These are phyloP conservation scores for Bruguiera gymnorhiza DNA, from an alignment of 345 rosid species.

Conservation along the genomic window DNA sequence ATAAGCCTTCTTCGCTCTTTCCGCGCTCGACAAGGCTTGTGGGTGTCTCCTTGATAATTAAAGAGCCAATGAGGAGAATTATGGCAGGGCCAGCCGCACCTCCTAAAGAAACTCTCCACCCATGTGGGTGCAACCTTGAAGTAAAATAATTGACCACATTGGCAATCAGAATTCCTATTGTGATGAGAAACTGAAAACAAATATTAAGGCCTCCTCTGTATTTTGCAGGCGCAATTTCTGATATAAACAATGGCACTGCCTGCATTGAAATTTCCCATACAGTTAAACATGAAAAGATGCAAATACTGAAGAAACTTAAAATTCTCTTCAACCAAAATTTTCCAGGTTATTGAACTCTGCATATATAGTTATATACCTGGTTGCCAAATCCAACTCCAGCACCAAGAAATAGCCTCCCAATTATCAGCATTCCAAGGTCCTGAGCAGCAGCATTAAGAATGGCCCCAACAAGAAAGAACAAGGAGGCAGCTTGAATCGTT, in stretches of 20 bases:
- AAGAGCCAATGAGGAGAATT: slow-evolving; percentile 52
- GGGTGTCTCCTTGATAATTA: slow-evolving; percentile 58
- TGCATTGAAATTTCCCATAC: slow-evolving; percentile 22
- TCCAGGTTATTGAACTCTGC: not conserved
- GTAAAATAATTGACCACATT: slow-evolving; percentile 44
- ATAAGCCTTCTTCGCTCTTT: slow-evolving; percentile 29
- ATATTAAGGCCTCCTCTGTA: slow-evolving; percentile 66
- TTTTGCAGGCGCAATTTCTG: slow-evolving; percentile 69
- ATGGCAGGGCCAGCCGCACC: slow-evolving; percentile 58
- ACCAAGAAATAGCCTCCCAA: slow-evolving; percentile 60
- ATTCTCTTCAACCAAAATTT: not conserved
- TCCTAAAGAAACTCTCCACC: slow-evolving; percentile 69
- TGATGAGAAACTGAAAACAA: slow-evolving; percentile 65
- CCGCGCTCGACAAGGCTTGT: slow-evolving; percentile 61
- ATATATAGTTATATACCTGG: slow-evolving; percentile 32
- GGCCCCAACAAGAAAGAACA: slow-evolving; percentile 60
- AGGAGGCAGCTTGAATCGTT: slow-evolving; percentile 48
- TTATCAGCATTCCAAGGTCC: slow-evolving; percentile 50
- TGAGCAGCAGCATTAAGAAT: slow-evolving; percentile 41
- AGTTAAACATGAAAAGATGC: not conserved
- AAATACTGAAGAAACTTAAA: slow-evolving; percentile 2
- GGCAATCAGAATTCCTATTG: slow-evolving; percentile 59
- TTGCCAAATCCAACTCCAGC: slow-evolving; percentile 71
- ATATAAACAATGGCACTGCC: slow-evolving; percentile 76
- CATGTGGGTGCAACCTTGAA: slow-evolving; percentile 32